Conservation (phyloP, 352 stramenopile species). For the Elongisporangium senticosum region DNA sequence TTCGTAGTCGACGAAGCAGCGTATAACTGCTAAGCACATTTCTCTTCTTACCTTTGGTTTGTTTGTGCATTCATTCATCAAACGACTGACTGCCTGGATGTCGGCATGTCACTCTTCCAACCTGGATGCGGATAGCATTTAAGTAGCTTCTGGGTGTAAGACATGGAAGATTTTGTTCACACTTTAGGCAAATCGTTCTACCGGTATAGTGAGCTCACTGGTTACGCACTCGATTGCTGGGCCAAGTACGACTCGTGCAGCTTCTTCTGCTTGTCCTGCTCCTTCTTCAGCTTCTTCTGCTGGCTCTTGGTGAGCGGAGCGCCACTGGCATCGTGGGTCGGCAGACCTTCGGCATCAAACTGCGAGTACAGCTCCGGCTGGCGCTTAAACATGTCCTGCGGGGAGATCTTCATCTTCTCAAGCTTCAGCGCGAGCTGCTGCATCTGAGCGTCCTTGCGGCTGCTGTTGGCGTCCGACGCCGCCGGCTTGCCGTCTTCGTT, state of each 20-base stretch:
- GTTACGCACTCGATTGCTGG: constrained; percentile 10
- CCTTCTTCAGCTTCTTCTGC: constrained; percentile 87
- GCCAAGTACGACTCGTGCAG: constrained; percentile 62
- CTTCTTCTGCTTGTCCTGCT: constrained; percentile 87
- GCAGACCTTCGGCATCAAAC: constrained; percentile 64
- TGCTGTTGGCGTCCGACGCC: constrained; percentile 27
- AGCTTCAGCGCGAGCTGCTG: constrained; percentile 88
- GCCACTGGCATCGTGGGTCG: constrained; percentile 66
- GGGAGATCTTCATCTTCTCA: constrained; percentile 89
- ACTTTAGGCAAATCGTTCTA: neutral
- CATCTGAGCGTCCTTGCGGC: constrained; percentile 81
- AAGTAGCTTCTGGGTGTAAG: too few species aligned
- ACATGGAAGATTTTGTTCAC: neutral
- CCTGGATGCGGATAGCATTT: too few species aligned
- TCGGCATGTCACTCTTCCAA: too few species aligned
- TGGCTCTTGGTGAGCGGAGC: constrained; percentile 69
- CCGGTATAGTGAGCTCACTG: neutral
- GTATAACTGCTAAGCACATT: neutral
- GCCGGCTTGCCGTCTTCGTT: constrained; percentile 19
- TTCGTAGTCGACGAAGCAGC: constrained; percentile 13
- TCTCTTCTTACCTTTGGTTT: neutral
- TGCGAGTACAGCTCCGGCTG: constrained; percentile 64
- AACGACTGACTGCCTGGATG: too few species aligned
- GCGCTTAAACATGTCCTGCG: constrained; percentile 75
- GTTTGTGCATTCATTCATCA: too few species aligned